Percentiles rank a stretch among this genome's conserved stretches.
Conservation (phyloP, 306 rosid species). For the Neltuma alba region DNA sequence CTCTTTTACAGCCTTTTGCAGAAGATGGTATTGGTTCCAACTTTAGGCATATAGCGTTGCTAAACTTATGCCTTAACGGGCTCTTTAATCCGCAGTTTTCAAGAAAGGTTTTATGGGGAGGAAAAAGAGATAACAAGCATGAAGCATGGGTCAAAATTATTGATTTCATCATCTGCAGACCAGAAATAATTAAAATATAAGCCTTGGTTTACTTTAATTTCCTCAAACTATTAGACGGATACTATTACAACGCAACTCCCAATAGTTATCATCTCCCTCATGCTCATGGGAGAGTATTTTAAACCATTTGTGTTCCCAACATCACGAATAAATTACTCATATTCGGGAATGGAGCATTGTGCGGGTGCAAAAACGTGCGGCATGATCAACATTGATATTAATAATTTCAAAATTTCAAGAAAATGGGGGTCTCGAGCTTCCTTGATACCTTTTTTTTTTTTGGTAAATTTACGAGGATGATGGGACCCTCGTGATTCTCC, state of each 20-base stretch:
- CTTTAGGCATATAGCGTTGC: slow-evolving; percentile 16
- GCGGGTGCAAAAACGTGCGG: background rate
- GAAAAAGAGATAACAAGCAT: slow-evolving; percentile 31
- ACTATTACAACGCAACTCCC: background rate
- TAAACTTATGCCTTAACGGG: slow-evolving; percentile 3
- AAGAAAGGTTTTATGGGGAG: background rate
- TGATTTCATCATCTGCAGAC: background rate
- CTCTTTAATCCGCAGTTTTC: slow-evolving; percentile 3
- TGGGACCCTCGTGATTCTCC: background rate
- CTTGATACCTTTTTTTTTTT: background rate
- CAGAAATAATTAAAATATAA: background rate
- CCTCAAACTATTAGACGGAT: background rate
- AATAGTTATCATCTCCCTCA: background rate
- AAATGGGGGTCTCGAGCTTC: background rate
- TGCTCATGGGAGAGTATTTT: background rate
- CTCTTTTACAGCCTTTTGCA: slow-evolving; percentile 8
- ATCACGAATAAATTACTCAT: background rate
- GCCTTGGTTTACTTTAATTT: background rate
- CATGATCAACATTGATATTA: background rate
- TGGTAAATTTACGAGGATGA: background rate
- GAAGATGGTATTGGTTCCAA: background rate
- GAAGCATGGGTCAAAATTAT: background rate
- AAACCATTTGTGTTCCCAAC: background rate
- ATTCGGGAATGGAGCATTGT: background rate
- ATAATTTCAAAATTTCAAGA: background rate